Percentiles rank a stretch among this genome's conserved stretches.
Evolutionary conservation across 1,284 basidiomycete species (phyloP).

Genomic region (Phenoliferia sp.): DNA sequence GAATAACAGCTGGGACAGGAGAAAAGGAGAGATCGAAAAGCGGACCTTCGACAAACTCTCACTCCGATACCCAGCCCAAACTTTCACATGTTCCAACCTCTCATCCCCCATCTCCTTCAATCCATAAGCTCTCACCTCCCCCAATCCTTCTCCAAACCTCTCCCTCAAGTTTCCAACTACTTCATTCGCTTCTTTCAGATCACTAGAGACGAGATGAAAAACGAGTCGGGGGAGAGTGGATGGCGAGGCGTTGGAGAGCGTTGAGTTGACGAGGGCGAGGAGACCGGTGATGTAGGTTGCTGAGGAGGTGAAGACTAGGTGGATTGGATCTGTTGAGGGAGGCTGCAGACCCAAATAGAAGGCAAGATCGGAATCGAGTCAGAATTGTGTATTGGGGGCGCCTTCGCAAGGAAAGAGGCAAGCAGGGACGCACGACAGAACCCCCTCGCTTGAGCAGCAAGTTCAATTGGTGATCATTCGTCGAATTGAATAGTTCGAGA

Average conservation of each 20-base stretch:
- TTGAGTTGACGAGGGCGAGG: constrained; percentile 5
- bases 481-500: not conserved
- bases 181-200: not conserved
- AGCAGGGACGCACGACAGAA: not conserved
- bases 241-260: not conserved
- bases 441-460: not conserved
- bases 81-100: not conserved
- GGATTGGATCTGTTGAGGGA: not conserved
- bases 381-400: not conserved
- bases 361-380: not conserved
- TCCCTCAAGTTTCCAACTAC: not conserved
- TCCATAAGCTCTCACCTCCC: not conserved
- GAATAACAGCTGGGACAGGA: too few relatives aligned
- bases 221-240: not conserved
- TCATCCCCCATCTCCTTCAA: not conserved
- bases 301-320: not conserved
- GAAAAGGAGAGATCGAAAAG: not conserved
- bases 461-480: not conserved
- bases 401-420: not conserved
- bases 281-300: not conserved
- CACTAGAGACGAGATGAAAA: not conserved
- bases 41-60: not conserved
- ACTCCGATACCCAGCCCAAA: not conserved
- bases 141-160: not conserved
- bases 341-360: not conserved